phyloP scores from a whole-genome alignment of 2,329 filamentous ascomycete species.

The Lojkania enalia region DNA sequence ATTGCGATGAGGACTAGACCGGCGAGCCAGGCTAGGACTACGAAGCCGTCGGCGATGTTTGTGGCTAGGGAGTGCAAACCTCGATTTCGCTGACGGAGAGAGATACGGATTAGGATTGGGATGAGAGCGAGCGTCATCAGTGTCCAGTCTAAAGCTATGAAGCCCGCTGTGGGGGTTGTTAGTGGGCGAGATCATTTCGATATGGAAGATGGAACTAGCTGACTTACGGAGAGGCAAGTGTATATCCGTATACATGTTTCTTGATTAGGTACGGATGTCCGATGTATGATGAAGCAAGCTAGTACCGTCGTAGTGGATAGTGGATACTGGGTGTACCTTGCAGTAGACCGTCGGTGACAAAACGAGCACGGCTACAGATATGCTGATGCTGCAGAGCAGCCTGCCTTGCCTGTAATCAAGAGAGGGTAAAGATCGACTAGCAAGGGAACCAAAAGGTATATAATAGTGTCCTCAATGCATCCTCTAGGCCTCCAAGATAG shows the following conservation, averaged over 20 bases:
- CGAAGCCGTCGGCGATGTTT: slow-evolving; percentile 27
- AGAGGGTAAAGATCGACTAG: too few species aligned
- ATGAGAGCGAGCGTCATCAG: slow-evolving; percentile 33
- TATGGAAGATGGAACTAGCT: neutral
- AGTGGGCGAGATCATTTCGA: neutral
- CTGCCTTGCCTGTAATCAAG: neutral
- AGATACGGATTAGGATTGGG: slow-evolving; percentile 31
- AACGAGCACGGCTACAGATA: neutral
- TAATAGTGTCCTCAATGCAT: too few species aligned
- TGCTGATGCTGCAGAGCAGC: slow-evolving; percentile 1
- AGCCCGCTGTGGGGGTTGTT: slow-evolving; percentile 22
- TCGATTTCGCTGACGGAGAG: slow-evolving; percentile 22
- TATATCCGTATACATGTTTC: slow-evolving; percentile 26
- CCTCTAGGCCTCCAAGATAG: too few species aligned
- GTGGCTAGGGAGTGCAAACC: slow-evolving; percentile 15
- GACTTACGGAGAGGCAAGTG: slow-evolving; percentile 26
- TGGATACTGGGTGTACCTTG: too few species aligned
- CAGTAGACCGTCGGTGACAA: neutral
- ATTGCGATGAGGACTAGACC: slow-evolving; percentile 25
- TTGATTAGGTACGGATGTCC: neutral
- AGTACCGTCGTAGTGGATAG: too few species aligned
- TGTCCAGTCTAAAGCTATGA: slow-evolving; percentile 34
- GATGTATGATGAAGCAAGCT: neutral
- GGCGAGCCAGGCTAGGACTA: slow-evolving; percentile 30
- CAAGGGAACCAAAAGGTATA: too few species aligned